phyloP scores from a whole-genome alignment of 768 basidiomycete genomes.

The Podaxis carcinomalis region DNA sequence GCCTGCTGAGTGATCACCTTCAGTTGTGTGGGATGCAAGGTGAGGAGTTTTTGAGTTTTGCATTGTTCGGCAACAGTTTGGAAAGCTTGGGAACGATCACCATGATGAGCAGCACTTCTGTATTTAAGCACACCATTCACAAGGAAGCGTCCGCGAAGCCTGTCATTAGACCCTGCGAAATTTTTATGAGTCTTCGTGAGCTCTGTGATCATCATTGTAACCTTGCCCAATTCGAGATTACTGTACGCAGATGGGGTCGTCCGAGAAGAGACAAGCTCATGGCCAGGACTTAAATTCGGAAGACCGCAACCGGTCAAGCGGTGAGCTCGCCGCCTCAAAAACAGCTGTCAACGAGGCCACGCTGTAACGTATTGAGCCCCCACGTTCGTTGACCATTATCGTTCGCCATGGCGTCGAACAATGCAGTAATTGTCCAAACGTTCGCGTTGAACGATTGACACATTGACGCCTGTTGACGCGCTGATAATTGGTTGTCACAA shows the following conservation, averaged over 20 bases:
- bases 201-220: too few species aligned
- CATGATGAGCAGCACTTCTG: neutral
- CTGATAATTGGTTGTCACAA: neutral
- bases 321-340: slow-evolving; percentile 60
- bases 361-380: slow-evolving; percentile 14
- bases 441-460: neutral
- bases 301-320: slow-evolving; percentile 60
- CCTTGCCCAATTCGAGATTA: too few species aligned
- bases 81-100: neutral
- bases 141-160: neutral
- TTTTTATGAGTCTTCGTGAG: too few species aligned
- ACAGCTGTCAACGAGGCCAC: slow-evolving; percentile 57
- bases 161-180: neutral
- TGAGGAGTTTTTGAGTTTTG: neutral
- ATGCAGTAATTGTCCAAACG: neutral
- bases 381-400: neutral
- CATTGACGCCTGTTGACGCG: neutral
- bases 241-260: neutral
- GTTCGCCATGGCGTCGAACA: neutral
- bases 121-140: neutral
- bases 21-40: neutral
- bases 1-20: neutral
- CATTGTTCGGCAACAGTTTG: neutral
- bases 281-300: slow-evolving; percentile 50
- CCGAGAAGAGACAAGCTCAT: slow-evolving; percentile 34